These are phyloP conservation scores for Sutorius australiensis DNA, from an alignment of 768 basidiomycete species.

Conservation along the genomic window DNA sequence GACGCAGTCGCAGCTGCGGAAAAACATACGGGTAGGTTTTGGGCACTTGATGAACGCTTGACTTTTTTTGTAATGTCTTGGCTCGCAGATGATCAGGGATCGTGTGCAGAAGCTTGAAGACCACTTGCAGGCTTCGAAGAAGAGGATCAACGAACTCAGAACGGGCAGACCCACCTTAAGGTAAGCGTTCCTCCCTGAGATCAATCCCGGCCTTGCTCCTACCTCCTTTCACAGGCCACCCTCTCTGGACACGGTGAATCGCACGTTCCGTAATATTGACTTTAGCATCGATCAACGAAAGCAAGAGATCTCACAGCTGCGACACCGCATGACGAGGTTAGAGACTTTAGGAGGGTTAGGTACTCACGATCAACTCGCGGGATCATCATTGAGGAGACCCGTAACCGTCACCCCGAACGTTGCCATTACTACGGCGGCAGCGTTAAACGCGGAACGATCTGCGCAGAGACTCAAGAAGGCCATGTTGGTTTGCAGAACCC, in stretches of 20 bases:
- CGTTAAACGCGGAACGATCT: slow-evolving; percentile 75
- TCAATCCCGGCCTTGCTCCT: not conserved
- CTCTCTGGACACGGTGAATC: slow-evolving; percentile 76
- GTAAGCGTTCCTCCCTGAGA: slow-evolving; percentile 36
- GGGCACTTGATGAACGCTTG: not conserved
- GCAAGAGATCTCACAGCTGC: slow-evolving; percentile 48
- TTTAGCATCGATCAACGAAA: slow-evolving; percentile 61
- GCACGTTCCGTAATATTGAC: slow-evolving; percentile 84
- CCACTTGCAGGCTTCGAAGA: slow-evolving; percentile 65
- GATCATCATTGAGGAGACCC: slow-evolving; percentile 37
- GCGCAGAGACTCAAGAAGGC: slow-evolving; percentile 68
- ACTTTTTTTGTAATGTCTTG: slow-evolving; percentile 2
- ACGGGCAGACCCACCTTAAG: slow-evolving; percentile 59
- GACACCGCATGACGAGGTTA: slow-evolving; percentile 51
- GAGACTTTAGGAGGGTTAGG: slow-evolving; percentile 32
- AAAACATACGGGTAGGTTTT: slow-evolving; percentile 60
- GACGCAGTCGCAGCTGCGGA: slow-evolving; percentile 71
- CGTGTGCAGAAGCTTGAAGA: slow-evolving; percentile 79
- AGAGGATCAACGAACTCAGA: slow-evolving; percentile 57
- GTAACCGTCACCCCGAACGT: slow-evolving; percentile 58
- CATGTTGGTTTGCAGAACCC: slow-evolving; percentile 53
- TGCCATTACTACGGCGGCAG: slow-evolving; percentile 72
- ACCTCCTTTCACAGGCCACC: slow-evolving; percentile 56
- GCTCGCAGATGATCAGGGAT: slow-evolving; percentile 57
- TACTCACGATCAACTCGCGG: slow-evolving; percentile 41